These are phyloP conservation scores for Melianthus villosus DNA, from an alignment of 441 rosid species.

Conservation along the genomic window DNA sequence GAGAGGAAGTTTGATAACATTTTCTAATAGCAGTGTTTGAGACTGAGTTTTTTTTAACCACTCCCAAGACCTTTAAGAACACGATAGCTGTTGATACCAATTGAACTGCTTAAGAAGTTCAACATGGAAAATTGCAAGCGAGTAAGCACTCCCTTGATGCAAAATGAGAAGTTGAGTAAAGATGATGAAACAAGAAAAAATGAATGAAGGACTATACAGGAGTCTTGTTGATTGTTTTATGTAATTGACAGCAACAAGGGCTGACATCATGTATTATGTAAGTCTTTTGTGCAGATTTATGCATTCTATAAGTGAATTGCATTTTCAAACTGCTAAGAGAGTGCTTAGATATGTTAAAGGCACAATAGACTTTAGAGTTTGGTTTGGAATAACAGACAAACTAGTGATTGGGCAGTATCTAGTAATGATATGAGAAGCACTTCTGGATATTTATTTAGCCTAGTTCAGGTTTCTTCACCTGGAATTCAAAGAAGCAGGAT, in stretches of 20 bases:
- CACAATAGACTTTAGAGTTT: not conserved
- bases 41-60: too few relatives aligned
- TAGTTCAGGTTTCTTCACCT: not conserved
- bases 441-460: not conserved
- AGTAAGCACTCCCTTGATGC: not conserved
- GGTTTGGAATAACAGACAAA: not conserved
- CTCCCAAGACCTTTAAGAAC: too few relatives aligned
- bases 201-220: not conserved
- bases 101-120: conserved; percentile 9
- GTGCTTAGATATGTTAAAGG: not conserved
- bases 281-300: not conserved
- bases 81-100: too few relatives aligned
- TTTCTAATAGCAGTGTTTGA: too few relatives aligned
- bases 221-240: not conserved
- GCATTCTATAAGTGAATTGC: not conserved
- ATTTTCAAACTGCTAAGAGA: not conserved
- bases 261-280: not conserved
- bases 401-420: conserved; percentile 1
- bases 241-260: not conserved
- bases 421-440: not conserved
- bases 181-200: conserved; percentile 8
- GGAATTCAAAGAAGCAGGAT: conserved; percentile 2
- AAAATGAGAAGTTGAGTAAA: conserved; percentile 5
- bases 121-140: conserved; percentile 7
- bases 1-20: too few relatives aligned